These are phyloP conservation scores for Chlorencoelia australis DNA, from an alignment of 2,329 filamentous ascomycete genomes.

Conservation along the genomic window DNA sequence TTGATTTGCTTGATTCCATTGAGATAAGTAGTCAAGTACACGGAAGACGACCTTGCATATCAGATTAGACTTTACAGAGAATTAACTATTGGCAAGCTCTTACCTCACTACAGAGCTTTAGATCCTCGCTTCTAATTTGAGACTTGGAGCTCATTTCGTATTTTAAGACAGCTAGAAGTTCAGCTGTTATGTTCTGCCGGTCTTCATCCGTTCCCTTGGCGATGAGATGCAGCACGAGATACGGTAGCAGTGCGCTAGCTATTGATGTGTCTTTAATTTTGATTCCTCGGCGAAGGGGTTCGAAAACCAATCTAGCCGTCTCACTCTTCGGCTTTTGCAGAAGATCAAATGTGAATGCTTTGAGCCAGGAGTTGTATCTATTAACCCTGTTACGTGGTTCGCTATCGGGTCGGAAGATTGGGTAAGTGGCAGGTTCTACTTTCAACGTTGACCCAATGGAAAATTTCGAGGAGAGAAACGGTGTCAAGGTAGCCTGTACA, in stretches of 20 bases:
- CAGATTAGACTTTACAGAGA: slow-evolving; percentile 24
- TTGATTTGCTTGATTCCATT: slow-evolving; percentile 69
- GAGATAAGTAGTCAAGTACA: slow-evolving; percentile 81
- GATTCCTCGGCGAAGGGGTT: slow-evolving; percentile 71
- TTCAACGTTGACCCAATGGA: slow-evolving; percentile 53
- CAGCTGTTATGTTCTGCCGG: slow-evolving; percentile 54
- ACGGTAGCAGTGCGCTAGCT: slow-evolving; percentile 80
- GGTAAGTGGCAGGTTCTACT: slow-evolving; percentile 51
- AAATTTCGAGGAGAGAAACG: slow-evolving; percentile 81
- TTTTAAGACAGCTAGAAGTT: slow-evolving; percentile 66
- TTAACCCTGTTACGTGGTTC: slow-evolving; percentile 57
- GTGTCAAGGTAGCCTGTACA: slow-evolving; percentile 71
- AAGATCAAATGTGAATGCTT: slow-evolving; percentile 70
- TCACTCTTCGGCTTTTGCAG: slow-evolving; percentile 66
- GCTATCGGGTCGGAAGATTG: slow-evolving; percentile 45
- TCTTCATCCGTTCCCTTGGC: slow-evolving; percentile 58
- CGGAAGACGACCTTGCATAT: slow-evolving; percentile 68
- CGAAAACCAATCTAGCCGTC: slow-evolving; percentile 69
- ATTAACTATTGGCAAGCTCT: slow-evolving; percentile 19
- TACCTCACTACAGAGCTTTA: slow-evolving; percentile 82
- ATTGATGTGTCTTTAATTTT: slow-evolving; percentile 78
- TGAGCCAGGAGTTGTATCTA: slow-evolving; percentile 73
- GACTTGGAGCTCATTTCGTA: slow-evolving; percentile 40
- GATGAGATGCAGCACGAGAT: slow-evolving; percentile 73
- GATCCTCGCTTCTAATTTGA: slow-evolving; percentile 59